phyloP scores from a whole-genome alignment of 2,329 filamentous ascomycete genomes.

The Apiospora hydei region DNA sequence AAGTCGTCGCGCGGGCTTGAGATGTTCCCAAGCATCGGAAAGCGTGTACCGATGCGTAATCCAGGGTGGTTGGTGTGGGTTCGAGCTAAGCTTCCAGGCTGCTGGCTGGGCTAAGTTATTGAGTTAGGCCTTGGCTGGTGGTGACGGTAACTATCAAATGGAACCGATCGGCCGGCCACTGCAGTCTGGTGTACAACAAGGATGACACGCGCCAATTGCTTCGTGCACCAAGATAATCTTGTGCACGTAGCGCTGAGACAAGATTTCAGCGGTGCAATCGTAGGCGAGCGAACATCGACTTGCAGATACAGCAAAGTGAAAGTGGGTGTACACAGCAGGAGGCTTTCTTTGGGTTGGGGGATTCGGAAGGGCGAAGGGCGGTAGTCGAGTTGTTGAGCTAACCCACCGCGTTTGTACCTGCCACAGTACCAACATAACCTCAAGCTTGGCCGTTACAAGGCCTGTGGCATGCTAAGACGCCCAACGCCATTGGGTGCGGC shows the following conservation, averaged over 20 bases:
- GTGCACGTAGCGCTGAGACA: background rate
- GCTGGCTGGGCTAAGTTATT: background rate
- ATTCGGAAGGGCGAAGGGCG: background rate
- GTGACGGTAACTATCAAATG: background rate
- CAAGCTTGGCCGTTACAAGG: background rate
- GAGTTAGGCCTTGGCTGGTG: background rate
- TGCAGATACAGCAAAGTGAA: background rate
- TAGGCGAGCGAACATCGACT: background rate
- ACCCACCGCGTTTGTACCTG: background rate
- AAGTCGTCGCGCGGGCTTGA: background rate
- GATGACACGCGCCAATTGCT: background rate
- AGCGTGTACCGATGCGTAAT: background rate
- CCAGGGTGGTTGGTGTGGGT: background rate
- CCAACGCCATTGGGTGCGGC: background rate
- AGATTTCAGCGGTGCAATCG: background rate
- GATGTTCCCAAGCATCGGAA: background rate
- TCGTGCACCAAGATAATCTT: conserved; percentile 13
- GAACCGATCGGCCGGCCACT: background rate
- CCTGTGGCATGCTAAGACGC: background rate
- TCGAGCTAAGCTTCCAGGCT: conserved; percentile 13
- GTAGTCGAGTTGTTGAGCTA: background rate
- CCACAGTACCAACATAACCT: background rate
- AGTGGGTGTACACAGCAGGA: background rate
- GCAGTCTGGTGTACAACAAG: background rate
- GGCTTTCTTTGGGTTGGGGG: background rate